Evolutionary conservation across 352 stramenopile species (phyloP), one percentile per base, ranked within the genome.

Genomic region (Globisporangium apiculatum): DNA sequence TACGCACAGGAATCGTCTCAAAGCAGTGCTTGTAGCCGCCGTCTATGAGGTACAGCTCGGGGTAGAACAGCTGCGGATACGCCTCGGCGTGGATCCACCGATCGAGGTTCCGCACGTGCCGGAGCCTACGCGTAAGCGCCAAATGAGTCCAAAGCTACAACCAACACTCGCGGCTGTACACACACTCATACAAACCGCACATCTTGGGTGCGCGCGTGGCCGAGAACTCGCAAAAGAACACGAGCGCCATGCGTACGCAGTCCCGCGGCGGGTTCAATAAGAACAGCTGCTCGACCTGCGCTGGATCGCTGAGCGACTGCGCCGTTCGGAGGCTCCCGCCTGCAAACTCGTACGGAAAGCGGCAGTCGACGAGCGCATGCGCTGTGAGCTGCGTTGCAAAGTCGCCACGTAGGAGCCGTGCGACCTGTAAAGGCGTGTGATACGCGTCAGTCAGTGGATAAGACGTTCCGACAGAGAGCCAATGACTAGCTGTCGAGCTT

Each of bases 151-250:
- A 11, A 11, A 43, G 40, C 40, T 43, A 43, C 24, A 2, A 31
- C 24, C 24, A 31, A 3, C 24, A 31, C 24, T 31, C 24, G 3
- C 1, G 24, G 24, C 24, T 31, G 3, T 31, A 31, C 1, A 31
- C 1, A 31, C 24, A 31, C 1, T 31, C 17, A 48, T 10, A 5
- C 24, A 31, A 9, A 45, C 59, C 54, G 17, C 52, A 77, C 78
- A 89, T 89, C 64, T 89, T 84, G 1, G 79, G 76, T 0, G 79
- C 79, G 36, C 79, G 73, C 17, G 83, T 82, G n/a, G 72, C 71
- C 1, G 76, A 87, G 45, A 86, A 89, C 62, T 89, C 76, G 53
- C 79, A 89, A 53, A 79, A 86, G 57, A 88, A 89, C 35, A 89
- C 71, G 3, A 89, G 62, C 24, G 74, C 76, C 9, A 58, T 79